Evolutionary conservation across 2,329 filamentous ascomycete genomes (phyloP).

Genomic region (Venturia oleaginea): DNA sequence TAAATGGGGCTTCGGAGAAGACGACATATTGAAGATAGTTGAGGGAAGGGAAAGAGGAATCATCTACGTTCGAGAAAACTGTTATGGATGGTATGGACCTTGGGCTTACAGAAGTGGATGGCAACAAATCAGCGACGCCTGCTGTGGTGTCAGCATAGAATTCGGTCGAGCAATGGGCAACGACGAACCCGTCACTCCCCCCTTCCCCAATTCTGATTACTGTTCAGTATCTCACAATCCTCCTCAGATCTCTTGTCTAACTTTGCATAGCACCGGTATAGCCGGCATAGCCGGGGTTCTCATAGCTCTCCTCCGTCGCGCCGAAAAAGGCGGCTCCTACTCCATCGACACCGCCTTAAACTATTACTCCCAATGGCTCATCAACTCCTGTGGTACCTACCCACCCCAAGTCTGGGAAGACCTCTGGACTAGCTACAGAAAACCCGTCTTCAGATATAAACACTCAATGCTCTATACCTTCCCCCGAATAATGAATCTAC

Average conservation of each 20-base stretch:
- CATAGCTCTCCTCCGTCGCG: conserved; percentile 32
- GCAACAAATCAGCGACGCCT: conserved; percentile 46
- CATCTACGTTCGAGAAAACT: conserved; percentile 43
- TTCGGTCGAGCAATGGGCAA: conserved; percentile 40
- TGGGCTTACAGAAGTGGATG: conserved; percentile 40
- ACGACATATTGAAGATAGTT: conserved; percentile 34
- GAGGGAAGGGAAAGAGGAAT: conserved; percentile 34
- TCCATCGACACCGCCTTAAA: conserved; percentile 33
- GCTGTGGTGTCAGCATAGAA: conserved; percentile 36
- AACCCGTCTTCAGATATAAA: conserved; percentile 42
- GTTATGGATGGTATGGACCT: conserved; percentile 44
- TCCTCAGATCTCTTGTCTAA: no score
- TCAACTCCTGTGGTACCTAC: conserved; percentile 26
- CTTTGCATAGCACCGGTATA: conserved; percentile 32
- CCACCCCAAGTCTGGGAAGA: conserved; percentile 38
- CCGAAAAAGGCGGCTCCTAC: conserved; percentile 32
- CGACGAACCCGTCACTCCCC: conserved; percentile 36
- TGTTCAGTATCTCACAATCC: conserved; percentile 19
- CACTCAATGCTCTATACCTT: conserved; percentile 38
- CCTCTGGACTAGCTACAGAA: conserved; percentile 38
- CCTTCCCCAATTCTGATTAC: conserved; percentile 38
- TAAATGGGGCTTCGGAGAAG: conserved; percentile 36
- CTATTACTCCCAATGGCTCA: conserved; percentile 30
- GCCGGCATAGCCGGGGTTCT: conserved; percentile 34
- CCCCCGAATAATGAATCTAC: conserved; percentile 32